phyloP scores from a whole-genome alignment of 2,329 filamentous ascomycete species.

The Aspergillus sp. region DNA sequence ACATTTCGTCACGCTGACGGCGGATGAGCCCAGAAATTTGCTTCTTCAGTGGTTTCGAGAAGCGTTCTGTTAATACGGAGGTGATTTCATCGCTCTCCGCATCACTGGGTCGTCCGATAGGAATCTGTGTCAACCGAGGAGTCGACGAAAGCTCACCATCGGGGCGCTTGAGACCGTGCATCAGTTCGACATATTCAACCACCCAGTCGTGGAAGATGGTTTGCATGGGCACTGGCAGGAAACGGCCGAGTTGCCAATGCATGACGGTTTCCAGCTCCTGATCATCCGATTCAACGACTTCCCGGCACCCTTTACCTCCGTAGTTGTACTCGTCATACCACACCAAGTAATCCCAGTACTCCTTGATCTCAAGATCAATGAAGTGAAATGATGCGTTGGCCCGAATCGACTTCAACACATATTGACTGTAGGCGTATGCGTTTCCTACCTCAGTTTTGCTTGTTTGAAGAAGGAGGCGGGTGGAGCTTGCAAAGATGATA shows the following conservation, averaged over 20 bases:
- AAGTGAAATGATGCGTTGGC: conserved; percentile 95
- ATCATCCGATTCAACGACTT: conserved; percentile 70
- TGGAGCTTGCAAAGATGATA: conserved; percentile 89
- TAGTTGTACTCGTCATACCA: conserved; percentile 99
- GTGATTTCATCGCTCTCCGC: conserved; percentile 56
- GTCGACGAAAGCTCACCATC: conserved; percentile 57
- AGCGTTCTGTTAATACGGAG: conserved; percentile 71
- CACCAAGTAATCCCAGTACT: conserved; percentile 98
- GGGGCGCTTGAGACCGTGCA: conserved; percentile 80
- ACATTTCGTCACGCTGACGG: conserved; percentile 79
- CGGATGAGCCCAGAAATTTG: conserved; percentile 77
- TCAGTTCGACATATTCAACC: conserved; percentile 88
- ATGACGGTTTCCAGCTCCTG: conserved; percentile 87
- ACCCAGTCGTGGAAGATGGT: conserved; percentile 87
- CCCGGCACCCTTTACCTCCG: conserved; percentile 83
- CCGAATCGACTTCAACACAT: conserved; percentile 96
- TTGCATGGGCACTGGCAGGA: conserved; percentile 76
- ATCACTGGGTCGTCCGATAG: conserved; percentile 53
- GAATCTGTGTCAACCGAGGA: conserved; percentile 57
- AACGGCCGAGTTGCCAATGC: conserved; percentile 96
- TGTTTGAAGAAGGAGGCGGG: conserved; percentile 85
- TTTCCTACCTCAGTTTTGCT: conserved; percentile 96
- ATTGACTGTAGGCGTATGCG: conserved; percentile 93
- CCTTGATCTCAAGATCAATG: conserved; percentile 92
- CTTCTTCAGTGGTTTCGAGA: conserved; percentile 86